A percentile compares a stretch with the other conserved stretches of the same genome.
These are phyloP conservation scores for Jacaranda copaia DNA, from an alignment of 257 asterid species.

Conservation along the genomic window DNA sequence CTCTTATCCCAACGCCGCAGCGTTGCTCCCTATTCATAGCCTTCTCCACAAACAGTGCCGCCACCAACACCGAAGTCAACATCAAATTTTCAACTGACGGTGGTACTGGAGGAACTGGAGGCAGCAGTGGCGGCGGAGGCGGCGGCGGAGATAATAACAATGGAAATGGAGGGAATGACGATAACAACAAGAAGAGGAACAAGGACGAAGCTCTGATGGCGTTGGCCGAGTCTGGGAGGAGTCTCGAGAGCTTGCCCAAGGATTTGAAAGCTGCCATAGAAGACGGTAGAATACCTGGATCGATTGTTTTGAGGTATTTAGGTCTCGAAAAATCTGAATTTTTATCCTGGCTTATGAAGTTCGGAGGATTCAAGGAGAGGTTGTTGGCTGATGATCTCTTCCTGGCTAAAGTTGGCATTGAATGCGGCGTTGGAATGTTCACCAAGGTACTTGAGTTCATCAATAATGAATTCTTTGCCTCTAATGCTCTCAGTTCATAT, in stretches of 20 bases:
- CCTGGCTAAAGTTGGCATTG: slow-evolving; percentile 83
- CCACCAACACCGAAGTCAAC: slow-evolving; percentile 38
- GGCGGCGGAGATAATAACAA: slow-evolving; percentile 46
- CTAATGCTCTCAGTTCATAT: background rate
- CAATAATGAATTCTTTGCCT: background rate
- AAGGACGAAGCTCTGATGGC: slow-evolving; percentile 64
- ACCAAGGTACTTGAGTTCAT: slow-evolving; percentile 68
- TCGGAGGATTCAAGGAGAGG: slow-evolving; percentile 95
- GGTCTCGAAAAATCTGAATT: slow-evolving; percentile 78
- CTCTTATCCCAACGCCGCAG: slow-evolving; percentile 27
- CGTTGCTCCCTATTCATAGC: slow-evolving; percentile 34
- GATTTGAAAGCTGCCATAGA: slow-evolving; percentile 82
- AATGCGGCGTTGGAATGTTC: slow-evolving; percentile 93
- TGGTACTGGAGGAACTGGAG: slow-evolving; percentile 41
- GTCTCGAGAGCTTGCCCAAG: slow-evolving; percentile 79
- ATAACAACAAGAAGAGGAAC: slow-evolving; percentile 51
- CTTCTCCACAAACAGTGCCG: slow-evolving; percentile 46
- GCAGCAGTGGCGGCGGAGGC: slow-evolving; percentile 50
- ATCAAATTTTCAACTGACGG: slow-evolving; percentile 35
- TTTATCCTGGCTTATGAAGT: slow-evolving; percentile 72
- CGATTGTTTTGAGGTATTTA: slow-evolving; percentile 64
- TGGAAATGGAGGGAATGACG: slow-evolving; percentile 44
- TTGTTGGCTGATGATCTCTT: slow-evolving; percentile 96
- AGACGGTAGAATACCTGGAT: slow-evolving; percentile 78
- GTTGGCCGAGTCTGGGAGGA: slow-evolving; percentile 74